These are phyloP conservation scores for Serendipita indica DNA, from an alignment of 768 basidiomycete genomes.

Conservation along the genomic window DNA sequence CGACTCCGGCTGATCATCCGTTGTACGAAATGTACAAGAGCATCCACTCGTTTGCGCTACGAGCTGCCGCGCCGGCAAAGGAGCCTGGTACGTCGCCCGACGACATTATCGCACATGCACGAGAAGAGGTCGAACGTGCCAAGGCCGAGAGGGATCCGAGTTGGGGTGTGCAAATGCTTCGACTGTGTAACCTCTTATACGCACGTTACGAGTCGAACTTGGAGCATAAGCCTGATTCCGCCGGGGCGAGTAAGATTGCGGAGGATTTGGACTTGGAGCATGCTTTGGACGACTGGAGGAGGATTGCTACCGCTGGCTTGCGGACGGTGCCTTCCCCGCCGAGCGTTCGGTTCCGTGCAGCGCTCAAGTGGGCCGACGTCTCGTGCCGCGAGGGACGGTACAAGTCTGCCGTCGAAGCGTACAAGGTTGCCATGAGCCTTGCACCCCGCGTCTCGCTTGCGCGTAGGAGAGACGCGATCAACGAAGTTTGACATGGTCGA, in stretches of 20 bases:
- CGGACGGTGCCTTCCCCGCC: slow-evolving; percentile 3
- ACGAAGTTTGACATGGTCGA: not conserved
- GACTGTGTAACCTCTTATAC: not conserved
- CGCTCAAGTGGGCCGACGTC: slow-evolving; percentile 1
- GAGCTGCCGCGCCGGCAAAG: not conserved
- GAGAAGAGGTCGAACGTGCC: not conserved
- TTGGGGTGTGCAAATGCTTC: not conserved
- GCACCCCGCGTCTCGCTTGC: slow-evolving; percentile 2
- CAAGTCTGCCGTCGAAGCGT: not conserved
- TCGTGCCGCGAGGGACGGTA: slow-evolving; percentile 1
- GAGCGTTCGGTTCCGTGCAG: slow-evolving; percentile 2
- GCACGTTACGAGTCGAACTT: not conserved
- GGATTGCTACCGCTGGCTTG: not conserved
- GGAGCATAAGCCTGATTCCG: not conserved
- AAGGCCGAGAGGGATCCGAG: not conserved
- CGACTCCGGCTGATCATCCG: slow-evolving; percentile 1
- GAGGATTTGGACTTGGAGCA: slow-evolving; percentile 5
- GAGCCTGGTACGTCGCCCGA: not conserved
- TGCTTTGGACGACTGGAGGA: slow-evolving; percentile 1
- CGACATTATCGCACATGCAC: not conserved
- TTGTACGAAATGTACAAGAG: slow-evolving; percentile 10
- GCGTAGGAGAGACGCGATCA: not conserved
- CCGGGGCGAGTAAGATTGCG: not conserved
- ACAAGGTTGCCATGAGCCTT: slow-evolving; percentile 7
- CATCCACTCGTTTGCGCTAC: not conserved